Conservation (phyloP, 768 basidiomycete species). For the Kwoniella newhampshirensis region DNA sequence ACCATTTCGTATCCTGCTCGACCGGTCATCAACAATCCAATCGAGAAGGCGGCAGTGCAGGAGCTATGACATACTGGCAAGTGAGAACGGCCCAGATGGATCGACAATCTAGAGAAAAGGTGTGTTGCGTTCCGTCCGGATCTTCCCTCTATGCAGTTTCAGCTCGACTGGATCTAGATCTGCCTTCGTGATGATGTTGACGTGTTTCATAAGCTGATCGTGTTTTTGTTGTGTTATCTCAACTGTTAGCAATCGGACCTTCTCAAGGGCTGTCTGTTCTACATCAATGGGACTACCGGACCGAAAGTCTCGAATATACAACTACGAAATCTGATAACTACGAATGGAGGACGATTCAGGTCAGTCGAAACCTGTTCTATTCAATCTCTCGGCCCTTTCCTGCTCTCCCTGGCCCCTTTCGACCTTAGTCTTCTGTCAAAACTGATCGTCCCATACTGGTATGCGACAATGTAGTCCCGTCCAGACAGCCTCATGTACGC, state of each 20-base stretch:
- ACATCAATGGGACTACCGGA: constrained; percentile 47
- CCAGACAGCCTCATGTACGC: constrained; percentile 39
- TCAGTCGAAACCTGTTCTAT: constrained; percentile 16
- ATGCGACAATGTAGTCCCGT: constrained; percentile 19
- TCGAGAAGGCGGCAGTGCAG: constrained; percentile 41
- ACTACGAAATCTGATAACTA: constrained; percentile 40
- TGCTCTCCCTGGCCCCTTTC: neutral
- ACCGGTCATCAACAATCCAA: constrained; percentile 49
- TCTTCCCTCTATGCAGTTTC: neutral
- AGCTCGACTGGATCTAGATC: no score
- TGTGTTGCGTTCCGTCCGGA: no score
- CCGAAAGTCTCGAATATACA: constrained; percentile 46
- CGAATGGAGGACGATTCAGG: constrained; percentile 42
- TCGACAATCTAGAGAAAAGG: constrained; percentile 41
- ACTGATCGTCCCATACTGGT: no score
- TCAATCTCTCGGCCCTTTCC: neutral
- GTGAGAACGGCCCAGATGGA: constrained; percentile 42
- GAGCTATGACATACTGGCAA: constrained; percentile 44
- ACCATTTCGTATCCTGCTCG: constrained; percentile 45
- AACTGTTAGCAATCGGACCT: constrained; percentile 23
- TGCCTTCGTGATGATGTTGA: no score
- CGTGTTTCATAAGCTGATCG: neutral
- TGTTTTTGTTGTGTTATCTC: constrained; percentile 4
- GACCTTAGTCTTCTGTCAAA: no score
- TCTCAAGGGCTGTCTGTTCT: constrained; percentile 38